phyloP scores from a whole-genome alignment of 176 grass and related monocot species.

The Phoenix roebelenii region DNA sequence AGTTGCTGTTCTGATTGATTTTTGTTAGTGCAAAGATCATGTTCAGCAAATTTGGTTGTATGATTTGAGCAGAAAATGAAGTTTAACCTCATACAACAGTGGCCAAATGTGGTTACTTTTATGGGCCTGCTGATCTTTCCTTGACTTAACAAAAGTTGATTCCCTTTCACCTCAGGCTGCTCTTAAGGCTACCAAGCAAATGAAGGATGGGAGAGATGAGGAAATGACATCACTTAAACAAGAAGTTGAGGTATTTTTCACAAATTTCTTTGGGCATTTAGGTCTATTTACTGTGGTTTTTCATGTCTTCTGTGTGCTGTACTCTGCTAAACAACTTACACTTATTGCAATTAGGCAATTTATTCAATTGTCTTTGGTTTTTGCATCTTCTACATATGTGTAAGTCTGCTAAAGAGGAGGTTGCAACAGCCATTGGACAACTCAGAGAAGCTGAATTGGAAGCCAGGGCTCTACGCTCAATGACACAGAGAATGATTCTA shows the following conservation, averaged over 20 bases:
- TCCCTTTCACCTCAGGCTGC: constrained; percentile 46
- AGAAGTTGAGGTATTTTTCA: constrained; percentile 61
- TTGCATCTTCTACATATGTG: constrained; percentile 14
- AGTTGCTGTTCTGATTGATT: too few species aligned
- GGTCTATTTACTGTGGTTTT: neutral
- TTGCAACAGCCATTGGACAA: constrained; percentile 45
- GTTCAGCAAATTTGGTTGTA: too few species aligned
- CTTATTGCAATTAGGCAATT: neutral
- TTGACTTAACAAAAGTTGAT: neutral
- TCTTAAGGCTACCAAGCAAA: constrained; percentile 70
- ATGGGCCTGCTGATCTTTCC: too few species aligned
- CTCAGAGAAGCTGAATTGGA: constrained; percentile 73
- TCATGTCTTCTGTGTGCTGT: too few species aligned
- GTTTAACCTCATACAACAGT: too few species aligned
- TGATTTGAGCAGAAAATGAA: too few species aligned
- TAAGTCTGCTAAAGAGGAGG: constrained; percentile 74
- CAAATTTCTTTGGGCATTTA: neutral
- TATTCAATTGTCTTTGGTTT: constrained; percentile 4
- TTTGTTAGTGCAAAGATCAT: too few species aligned
- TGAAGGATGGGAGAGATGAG: constrained; percentile 72
- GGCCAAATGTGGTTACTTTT: too few species aligned
- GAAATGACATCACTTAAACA: constrained; percentile 69
- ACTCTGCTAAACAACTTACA: constrained; percentile 30
- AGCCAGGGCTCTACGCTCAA: constrained; percentile 66
- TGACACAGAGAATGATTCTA: constrained; percentile 94